These are phyloP conservation scores for Lodderomyces beijingensis DNA, from an alignment of 1,139 yeast genomes.

Conservation along the genomic window DNA sequence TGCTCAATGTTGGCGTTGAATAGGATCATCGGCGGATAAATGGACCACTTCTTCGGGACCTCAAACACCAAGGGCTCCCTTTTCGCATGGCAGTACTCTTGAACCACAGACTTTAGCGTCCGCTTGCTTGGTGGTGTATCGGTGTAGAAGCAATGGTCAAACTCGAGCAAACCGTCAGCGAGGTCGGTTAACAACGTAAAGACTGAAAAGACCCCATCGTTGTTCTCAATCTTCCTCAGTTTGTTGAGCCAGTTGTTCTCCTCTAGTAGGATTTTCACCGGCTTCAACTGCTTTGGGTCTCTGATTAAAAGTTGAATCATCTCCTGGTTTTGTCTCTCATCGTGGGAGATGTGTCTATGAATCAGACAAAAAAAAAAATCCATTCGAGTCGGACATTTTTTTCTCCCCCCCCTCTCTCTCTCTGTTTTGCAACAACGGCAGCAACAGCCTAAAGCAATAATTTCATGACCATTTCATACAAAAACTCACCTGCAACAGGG, in stretches of 20 bases:
- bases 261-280: constrained; percentile 24
- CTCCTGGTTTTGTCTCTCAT: no score
- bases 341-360: no score
- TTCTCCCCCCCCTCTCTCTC: no score
- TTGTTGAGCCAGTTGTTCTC: constrained; percentile 18
- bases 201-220: constrained; percentile 8
- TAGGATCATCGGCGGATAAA: constrained; percentile 67
- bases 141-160: constrained; percentile 7
- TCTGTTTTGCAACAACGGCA: no score
- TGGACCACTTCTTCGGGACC: constrained; percentile 52
- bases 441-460: background rate
- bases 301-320: constrained; percentile 10
- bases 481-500: no score
- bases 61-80: background rate
- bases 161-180: constrained; percentile 6
- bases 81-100: constrained; percentile 5
- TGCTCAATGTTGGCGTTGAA: constrained; percentile 28
- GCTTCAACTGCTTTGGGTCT: constrained; percentile 21
- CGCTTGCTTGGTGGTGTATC: background rate
- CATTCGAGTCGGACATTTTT: no score
- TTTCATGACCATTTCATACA: no score
- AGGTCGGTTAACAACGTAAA: constrained; percentile 10
- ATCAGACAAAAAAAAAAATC: no score
- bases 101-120: constrained; percentile 6
- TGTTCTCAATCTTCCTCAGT: constrained; percentile 19